Conservation (phyloP, 345 rosid species). For the Sisymbrium altissimum region DNA sequence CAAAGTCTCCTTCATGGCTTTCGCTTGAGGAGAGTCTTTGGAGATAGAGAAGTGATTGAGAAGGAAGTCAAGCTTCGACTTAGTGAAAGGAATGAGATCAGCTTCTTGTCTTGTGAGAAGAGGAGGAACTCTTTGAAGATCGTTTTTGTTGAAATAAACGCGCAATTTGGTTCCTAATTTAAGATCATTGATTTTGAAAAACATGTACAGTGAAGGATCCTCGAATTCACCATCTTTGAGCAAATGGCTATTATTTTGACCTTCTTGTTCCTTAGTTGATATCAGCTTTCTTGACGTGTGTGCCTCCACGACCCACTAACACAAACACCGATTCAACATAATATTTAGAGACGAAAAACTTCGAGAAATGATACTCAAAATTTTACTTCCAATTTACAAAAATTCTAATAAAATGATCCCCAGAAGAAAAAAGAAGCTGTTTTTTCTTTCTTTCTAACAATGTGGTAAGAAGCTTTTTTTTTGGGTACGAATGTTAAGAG, state of each 20-base stretch:
- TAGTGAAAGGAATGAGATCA: slow-evolving; percentile 58
- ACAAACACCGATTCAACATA: neutral
- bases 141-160: slow-evolving; percentile 39
- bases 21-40: slow-evolving; percentile 56
- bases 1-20: slow-evolving; percentile 59
- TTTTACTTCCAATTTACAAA: neutral
- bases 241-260: neutral
- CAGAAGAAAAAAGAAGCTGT: neutral
- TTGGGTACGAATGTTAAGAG: no score
- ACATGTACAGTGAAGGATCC: slow-evolving; percentile 47
- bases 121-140: slow-evolving; percentile 42
- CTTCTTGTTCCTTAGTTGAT: slow-evolving; percentile 23
- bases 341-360: neutral
- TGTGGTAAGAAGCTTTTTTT: slow-evolving; percentile 10
- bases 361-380: neutral
- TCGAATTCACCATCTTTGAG: slow-evolving; percentile 30
- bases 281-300: slow-evolving; percentile 25
- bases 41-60: slow-evolving; percentile 57
- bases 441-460: neutral
- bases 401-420: neutral
- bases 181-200: slow-evolving; percentile 50
- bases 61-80: slow-evolving; percentile 42
- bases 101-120: slow-evolving; percentile 60
- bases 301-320: slow-evolving; percentile 28
- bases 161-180: slow-evolving; percentile 40